Conservation (phyloP, 2,329 filamentous ascomycete species). For the Pseudopyrenochaeta lycopersici region DNA sequence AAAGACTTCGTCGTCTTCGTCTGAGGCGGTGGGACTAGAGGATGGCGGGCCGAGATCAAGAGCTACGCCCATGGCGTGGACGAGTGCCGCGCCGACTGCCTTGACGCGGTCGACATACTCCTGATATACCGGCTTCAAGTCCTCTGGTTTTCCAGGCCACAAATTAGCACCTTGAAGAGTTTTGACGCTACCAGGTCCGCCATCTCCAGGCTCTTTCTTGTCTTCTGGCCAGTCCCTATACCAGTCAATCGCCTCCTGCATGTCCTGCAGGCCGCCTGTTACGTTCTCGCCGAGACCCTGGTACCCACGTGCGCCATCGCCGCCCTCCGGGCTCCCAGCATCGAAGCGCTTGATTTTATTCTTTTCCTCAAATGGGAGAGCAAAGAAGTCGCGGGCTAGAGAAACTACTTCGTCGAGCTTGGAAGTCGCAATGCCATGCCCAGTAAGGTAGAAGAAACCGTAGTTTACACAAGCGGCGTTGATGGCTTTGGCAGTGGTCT, state of each 20-base stretch:
- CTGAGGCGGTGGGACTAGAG: neutral
- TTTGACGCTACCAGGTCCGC: slow-evolving; percentile 29
- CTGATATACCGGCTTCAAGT: slow-evolving; percentile 43
- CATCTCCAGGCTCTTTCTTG: slow-evolving; percentile 17
- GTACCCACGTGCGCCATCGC: slow-evolving; percentile 50
- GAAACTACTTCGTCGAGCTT: slow-evolving; percentile 38
- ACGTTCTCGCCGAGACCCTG: slow-evolving; percentile 51
- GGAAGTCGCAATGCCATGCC: slow-evolving; percentile 49
- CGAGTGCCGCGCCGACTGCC: slow-evolving; percentile 43
- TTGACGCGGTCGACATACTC: slow-evolving; percentile 40
- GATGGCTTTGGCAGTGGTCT: slow-evolving; percentile 42
- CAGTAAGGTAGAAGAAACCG: slow-evolving; percentile 56
- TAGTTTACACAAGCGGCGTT: slow-evolving; percentile 49
- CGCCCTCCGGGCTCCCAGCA: slow-evolving; percentile 40
- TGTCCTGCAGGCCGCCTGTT: slow-evolving; percentile 44
- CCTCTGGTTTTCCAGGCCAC: slow-evolving; percentile 49
- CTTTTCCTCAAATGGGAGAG: slow-evolving; percentile 38
- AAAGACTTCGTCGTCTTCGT: slow-evolving; percentile 43
- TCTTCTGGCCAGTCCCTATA: slow-evolving; percentile 46
- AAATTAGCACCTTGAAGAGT: slow-evolving; percentile 54
- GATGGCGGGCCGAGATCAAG: slow-evolving; percentile 34
- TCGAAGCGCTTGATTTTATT: slow-evolving; percentile 46
- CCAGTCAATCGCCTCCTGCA: slow-evolving; percentile 53
- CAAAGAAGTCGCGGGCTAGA: slow-evolving; percentile 48
- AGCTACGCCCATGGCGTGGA: slow-evolving; percentile 51